Conservation (phyloP, 345 rosid species). For the Isatis tinctoria region DNA sequence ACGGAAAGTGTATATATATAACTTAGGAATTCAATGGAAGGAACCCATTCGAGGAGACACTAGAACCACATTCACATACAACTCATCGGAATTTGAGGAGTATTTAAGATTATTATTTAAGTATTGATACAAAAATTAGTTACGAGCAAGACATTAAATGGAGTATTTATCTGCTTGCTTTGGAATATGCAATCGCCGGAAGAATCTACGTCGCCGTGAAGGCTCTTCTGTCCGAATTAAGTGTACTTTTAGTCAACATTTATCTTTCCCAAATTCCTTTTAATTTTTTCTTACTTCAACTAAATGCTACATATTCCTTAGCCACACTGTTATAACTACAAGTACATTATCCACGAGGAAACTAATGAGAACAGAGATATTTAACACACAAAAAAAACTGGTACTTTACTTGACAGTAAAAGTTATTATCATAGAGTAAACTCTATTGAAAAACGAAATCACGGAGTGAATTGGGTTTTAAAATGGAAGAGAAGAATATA, state of each 20-base stretch:
- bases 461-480: neutral
- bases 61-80: constrained; percentile 2
- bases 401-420: no score
- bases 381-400: neutral
- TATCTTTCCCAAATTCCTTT: neutral
- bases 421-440: neutral
- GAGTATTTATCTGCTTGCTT: neutral
- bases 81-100: neutral
- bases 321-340: no score
- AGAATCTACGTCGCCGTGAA: neutral
- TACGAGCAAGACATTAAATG: no score
- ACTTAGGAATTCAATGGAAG: neutral
- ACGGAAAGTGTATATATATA: neutral
- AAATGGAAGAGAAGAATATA: neutral
- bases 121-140: no score
- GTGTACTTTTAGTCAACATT: constrained; percentile 2
- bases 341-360: no score
- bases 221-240: constrained; percentile 13
- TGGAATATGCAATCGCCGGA: constrained; percentile 14
- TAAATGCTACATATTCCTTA: neutral
- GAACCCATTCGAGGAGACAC: neutral
- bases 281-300: neutral
- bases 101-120: no score
- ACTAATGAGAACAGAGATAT: neutral
- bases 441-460: no score